Conservation (phyloP, 352 stramenopile genomes). For the Phytophthora pini region DNA sequence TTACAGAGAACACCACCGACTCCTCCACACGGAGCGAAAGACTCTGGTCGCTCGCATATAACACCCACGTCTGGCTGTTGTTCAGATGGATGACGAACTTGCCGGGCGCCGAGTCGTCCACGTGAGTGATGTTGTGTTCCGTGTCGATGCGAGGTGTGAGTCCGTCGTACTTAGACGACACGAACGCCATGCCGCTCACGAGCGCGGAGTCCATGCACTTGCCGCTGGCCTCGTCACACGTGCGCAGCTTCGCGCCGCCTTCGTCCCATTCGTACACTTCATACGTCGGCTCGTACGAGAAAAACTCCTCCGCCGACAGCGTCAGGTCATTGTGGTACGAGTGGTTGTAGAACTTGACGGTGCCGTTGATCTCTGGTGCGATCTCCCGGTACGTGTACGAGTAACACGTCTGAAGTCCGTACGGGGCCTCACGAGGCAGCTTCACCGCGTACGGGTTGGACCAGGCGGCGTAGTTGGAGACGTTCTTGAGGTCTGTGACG, state of each 20-base stretch:
- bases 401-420: constrained; percentile 63
- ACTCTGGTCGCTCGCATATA: constrained; percentile 59
- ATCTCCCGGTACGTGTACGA: constrained; percentile 67
- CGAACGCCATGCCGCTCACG: constrained; percentile 78
- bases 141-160: constrained; percentile 62
- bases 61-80: constrained; percentile 81
- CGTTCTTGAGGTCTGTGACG: constrained; percentile 47
- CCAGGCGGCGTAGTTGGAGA: constrained; percentile 59
- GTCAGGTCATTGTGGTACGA: constrained; percentile 73
- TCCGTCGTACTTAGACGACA: constrained; percentile 64
- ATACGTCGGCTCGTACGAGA: constrained; percentile 51
- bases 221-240: constrained; percentile 37
- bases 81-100: constrained; percentile 69
- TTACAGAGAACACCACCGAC: constrained; percentile 40
- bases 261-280: constrained; percentile 74
- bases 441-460: constrained; percentile 76
- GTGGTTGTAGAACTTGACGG: constrained; percentile 68
- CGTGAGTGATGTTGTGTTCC: constrained; percentile 53
- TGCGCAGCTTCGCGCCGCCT: constrained; percentile 61
- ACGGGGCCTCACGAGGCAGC: constrained; percentile 51
- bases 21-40: constrained; percentile 51
- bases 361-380: constrained; percentile 46
- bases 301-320: constrained; percentile 66
- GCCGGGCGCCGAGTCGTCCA: constrained; percentile 43
- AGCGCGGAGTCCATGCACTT: constrained; percentile 66